phyloP scores from a whole-genome alignment of 2,329 filamentous ascomycete species.

The Pseudogymnoascus sp. region DNA sequence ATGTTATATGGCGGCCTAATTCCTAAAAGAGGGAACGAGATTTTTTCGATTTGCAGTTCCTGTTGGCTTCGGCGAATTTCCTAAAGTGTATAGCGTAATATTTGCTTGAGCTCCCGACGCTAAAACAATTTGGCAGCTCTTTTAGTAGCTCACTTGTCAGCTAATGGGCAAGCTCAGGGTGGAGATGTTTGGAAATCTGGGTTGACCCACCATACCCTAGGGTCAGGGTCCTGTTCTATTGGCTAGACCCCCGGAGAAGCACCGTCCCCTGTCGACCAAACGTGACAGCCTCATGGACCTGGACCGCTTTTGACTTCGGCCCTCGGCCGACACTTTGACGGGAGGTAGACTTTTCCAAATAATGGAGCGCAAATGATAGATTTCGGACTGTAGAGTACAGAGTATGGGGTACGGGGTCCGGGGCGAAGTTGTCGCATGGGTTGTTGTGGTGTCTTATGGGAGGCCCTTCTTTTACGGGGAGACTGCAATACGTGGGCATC shows the following conservation, averaged over 20 bases:
- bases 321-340: not conserved
- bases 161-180: not conserved
- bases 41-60: not conserved
- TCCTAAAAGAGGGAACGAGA: not conserved
- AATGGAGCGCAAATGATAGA: not conserved
- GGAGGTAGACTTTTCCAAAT: not conserved
- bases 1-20: not conserved
- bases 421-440: not conserved
- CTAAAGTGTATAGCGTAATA: not conserved
- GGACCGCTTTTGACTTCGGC: not conserved
- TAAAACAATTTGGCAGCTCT: not conserved
- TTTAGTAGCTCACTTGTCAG: not conserved
- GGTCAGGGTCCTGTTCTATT: not conserved
- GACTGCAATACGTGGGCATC: not conserved
- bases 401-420: not conserved
- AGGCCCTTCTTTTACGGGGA: not conserved
- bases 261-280: not conserved
- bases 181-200: not conserved
- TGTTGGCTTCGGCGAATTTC: not conserved
- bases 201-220: not conserved
- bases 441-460: not conserved
- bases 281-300: not conserved
- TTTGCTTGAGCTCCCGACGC: not conserved
- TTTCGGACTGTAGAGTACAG: not conserved
- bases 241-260: not conserved